Conservation (phyloP, 2,329 filamentous ascomycete species). For the Pseudogymnoascus sp. region DNA sequence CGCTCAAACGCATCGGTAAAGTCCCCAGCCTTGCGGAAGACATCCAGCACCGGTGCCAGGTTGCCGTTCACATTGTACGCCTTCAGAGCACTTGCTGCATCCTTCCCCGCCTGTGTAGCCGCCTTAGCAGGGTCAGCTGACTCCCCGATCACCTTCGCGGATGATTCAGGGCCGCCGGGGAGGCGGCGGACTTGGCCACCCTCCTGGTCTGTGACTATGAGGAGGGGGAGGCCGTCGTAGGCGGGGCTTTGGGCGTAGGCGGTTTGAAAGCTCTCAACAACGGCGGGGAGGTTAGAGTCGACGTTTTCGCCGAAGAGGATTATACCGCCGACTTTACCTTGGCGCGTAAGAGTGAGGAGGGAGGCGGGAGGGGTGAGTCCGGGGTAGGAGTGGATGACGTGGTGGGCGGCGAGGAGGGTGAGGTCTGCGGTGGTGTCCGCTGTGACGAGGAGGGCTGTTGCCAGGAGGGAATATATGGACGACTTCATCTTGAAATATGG, state of each 20-base stretch:
- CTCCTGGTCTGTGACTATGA: constrained; percentile 29
- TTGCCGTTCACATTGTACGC: constrained; percentile 17
- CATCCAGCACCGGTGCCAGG: not conserved
- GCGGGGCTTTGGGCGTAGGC: constrained; percentile 18
- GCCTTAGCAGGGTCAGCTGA: constrained; percentile 14
- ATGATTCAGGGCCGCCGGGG: constrained; percentile 20
- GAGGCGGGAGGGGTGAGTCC: constrained; percentile 22
- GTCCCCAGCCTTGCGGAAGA: not conserved
- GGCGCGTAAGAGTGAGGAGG: constrained; percentile 20
- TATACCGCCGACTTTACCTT: constrained; percentile 27
- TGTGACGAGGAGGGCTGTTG: not conserved
- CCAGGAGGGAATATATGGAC: not conserved
- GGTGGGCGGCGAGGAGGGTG: constrained; percentile 11
- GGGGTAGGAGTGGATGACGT: constrained; percentile 28
- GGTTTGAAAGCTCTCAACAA: constrained; percentile 19
- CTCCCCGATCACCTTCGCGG: constrained; percentile 23
- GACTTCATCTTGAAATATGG: not conserved
- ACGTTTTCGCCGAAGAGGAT: constrained; percentile 28
- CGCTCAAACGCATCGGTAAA: constrained; percentile 20
- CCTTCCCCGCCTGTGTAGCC: constrained; percentile 19
- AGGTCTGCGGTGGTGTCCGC: not conserved
- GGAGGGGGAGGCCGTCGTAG: constrained; percentile 21
- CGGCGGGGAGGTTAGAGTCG: constrained; percentile 18
- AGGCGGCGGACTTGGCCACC: constrained; percentile 25
- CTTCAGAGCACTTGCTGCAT: constrained; percentile 19